phyloP scores from a whole-genome alignment of 2,329 filamentous ascomycete species.

The Niveomyces coronatus region DNA sequence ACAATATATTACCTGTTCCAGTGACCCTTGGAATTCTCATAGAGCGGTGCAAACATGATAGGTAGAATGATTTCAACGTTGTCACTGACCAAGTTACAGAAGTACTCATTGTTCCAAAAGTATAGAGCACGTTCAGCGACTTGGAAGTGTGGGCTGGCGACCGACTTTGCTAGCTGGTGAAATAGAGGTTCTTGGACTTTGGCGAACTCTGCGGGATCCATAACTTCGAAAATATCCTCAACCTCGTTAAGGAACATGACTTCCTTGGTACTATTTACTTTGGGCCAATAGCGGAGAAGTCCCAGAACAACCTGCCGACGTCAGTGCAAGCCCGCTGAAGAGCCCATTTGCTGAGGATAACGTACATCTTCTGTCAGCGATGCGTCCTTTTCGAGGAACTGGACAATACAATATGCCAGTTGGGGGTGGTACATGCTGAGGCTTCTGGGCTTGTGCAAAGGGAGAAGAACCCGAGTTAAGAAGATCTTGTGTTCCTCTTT shows the following conservation, averaged over 20 bases:
- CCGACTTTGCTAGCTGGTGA: conserved; percentile 93
- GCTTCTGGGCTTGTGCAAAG: conserved; percentile 96
- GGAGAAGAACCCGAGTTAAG: conserved; percentile 82
- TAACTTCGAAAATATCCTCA: conserved; percentile 98
- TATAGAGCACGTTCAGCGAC: conserved; percentile 94
- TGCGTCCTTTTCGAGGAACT: conserved; percentile 96
- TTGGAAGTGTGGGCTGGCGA: conserved; percentile 97
- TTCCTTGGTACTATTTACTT: conserved; percentile 98
- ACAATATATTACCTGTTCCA: conserved; percentile 74
- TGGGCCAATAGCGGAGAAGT: conserved; percentile 93
- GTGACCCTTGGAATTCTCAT: conserved; percentile 97
- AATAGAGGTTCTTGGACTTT: conserved; percentile 98
- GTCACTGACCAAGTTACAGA: conserved; percentile 97
- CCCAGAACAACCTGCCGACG: conserved; percentile 71
- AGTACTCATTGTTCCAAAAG: conserved; percentile 99
- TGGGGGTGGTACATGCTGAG: conserved; percentile 99
- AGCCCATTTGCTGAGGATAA: neutral
- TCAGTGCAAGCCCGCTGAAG: conserved; percentile 2
- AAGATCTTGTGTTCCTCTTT: conserved; percentile 99
- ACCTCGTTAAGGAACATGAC: conserved; percentile 99
- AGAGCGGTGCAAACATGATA: conserved; percentile 98
- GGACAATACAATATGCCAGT: conserved; percentile 95
- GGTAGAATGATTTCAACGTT: conserved; percentile 97
- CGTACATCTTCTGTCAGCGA: conserved; percentile 78
- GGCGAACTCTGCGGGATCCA: conserved; percentile 96